Percentiles rank a stretch among this genome's conserved stretches.
phyloP scores from a whole-genome alignment of 108 stramenopile species.

The Chaetoceros tenuissimus region DNA sequence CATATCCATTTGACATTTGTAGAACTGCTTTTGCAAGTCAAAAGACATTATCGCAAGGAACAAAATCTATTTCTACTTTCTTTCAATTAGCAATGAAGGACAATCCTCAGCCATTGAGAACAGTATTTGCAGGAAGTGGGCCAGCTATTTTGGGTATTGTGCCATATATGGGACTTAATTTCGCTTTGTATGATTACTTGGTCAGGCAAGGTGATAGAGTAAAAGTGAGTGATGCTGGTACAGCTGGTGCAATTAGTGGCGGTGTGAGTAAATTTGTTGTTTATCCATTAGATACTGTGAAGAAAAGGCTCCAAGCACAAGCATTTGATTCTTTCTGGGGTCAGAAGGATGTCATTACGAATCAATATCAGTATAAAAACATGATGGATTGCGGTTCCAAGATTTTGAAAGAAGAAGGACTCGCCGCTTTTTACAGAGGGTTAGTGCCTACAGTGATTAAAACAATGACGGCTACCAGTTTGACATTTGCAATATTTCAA shows the following conservation, averaged over 20 bases:
- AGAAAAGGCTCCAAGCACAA: constrained; percentile 91
- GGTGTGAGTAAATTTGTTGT: constrained; percentile 80
- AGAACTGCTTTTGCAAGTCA: constrained; percentile 85
- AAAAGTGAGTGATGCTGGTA: constrained; percentile 26
- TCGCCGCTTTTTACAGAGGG: constrained; percentile 54
- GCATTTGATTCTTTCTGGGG: constrained; percentile 35
- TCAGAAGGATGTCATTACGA: constrained; percentile 3
- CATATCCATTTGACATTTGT: constrained; percentile 91
- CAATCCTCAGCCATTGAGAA: constrained; percentile 15
- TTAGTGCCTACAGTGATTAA: constrained; percentile 62
- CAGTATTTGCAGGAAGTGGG: constrained; percentile 77
- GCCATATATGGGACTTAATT: constrained; percentile 93
- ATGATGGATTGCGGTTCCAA: constrained; percentile 64
- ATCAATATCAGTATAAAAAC: constrained; percentile 29
- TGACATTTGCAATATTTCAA: constrained; percentile 38
- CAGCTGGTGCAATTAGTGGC: constrained; percentile 80
- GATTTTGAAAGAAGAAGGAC: constrained; percentile 55
- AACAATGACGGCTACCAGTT: constrained; percentile 28
- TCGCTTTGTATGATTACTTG: constrained; percentile 77
- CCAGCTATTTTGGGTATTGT: constrained; percentile 79
- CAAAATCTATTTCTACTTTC: constrained; percentile 11
- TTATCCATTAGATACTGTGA: constrained; percentile 92
- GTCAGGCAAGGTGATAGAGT: constrained; percentile 25
- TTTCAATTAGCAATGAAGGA: constrained; percentile 8
- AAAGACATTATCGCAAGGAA: constrained; percentile 35